Evolutionary conservation across 2,329 filamentous ascomycete genomes (phyloP).

Genomic region (Lachnellula subtilissima): DNA sequence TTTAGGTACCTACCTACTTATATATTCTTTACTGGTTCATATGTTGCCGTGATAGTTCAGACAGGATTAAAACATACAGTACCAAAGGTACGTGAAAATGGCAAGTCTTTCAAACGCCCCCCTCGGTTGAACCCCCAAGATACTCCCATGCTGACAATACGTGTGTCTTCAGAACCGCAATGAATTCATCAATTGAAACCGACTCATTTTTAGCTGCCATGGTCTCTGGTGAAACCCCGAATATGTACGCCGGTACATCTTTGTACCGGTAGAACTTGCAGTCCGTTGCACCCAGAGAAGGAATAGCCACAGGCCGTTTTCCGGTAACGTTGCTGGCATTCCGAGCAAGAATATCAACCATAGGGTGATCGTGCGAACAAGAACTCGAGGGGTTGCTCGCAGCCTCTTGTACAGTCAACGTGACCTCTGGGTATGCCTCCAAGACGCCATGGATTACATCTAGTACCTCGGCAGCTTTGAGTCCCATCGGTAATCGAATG

Average conservation of each 20-base stretch:
- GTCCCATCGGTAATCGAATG: constrained; percentile 37
- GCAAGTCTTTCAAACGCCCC: neutral
- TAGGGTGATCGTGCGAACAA: constrained; percentile 32
- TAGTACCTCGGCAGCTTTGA: constrained; percentile 29
- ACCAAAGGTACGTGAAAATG: too few species aligned
- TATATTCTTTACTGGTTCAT: too few species aligned
- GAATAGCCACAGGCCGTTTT: constrained; percentile 31
- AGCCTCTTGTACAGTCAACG: constrained; percentile 30
- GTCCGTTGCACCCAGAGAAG: constrained; percentile 37
- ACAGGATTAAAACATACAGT: too few species aligned
- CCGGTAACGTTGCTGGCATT: constrained; percentile 28
- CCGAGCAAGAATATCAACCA: constrained; percentile 28
- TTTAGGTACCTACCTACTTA: too few species aligned
- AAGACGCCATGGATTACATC: constrained; percentile 28
- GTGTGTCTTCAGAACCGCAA: constrained; percentile 30
- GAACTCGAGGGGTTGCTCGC: constrained; percentile 33
- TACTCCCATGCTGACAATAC: constrained; percentile 31
- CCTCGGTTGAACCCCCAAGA: constrained; percentile 7
- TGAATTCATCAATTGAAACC: constrained; percentile 29
- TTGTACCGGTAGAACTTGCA: constrained; percentile 38
- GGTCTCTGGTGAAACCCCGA: constrained; percentile 25
- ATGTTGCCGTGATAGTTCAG: too few species aligned
- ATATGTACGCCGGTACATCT: constrained; percentile 35
- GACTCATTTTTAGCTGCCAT: constrained; percentile 30
- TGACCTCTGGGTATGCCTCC: constrained; percentile 28